These are phyloP conservation scores for Podaxis sp. DNA, from an alignment of 768 basidiomycete species.

Conservation along the genomic window DNA sequence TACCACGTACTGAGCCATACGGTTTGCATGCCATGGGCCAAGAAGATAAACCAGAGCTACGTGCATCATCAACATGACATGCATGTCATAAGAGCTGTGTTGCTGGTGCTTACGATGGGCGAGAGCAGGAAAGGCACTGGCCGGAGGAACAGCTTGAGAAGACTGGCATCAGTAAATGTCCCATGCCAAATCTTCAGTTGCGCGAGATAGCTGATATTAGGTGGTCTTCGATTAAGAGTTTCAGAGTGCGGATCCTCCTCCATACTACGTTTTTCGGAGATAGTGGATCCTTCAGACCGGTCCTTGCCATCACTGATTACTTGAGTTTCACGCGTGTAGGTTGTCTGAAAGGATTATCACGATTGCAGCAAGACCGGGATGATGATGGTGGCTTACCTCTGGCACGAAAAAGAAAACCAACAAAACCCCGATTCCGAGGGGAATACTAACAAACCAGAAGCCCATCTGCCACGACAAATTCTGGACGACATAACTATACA, in stretches of 20 bases:
- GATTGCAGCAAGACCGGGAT: not conserved
- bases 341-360: conserved; percentile 28
- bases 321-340: conserved; percentile 24
- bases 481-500: conserved; percentile 48
- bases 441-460: conserved; percentile 49
- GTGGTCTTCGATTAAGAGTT: not conserved
- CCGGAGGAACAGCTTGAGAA: conserved; percentile 36
- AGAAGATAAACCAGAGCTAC: conserved; percentile 38
- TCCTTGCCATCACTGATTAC: not conserved
- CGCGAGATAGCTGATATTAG: conserved; percentile 29
- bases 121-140: conserved; percentile 45
- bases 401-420: conserved; percentile 44
- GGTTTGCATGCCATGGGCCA: conserved; percentile 41
- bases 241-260: conserved; percentile 19
- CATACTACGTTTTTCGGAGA: conserved; percentile 19
- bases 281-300: not conserved
- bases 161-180: conserved; percentile 32
- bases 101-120: conserved; percentile 34
- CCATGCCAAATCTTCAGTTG: conserved; percentile 39
- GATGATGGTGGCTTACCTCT: conserved; percentile 28
- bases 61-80: not conserved
- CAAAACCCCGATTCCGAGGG: conserved; percentile 36
- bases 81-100: not conserved
- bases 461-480: conserved; percentile 43
- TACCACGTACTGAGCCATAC: conserved; percentile 39